These are phyloP conservation scores for Acrodontium crateriforme DNA, from an alignment of 2,329 filamentous ascomycete species.

Conservation along the genomic window DNA sequence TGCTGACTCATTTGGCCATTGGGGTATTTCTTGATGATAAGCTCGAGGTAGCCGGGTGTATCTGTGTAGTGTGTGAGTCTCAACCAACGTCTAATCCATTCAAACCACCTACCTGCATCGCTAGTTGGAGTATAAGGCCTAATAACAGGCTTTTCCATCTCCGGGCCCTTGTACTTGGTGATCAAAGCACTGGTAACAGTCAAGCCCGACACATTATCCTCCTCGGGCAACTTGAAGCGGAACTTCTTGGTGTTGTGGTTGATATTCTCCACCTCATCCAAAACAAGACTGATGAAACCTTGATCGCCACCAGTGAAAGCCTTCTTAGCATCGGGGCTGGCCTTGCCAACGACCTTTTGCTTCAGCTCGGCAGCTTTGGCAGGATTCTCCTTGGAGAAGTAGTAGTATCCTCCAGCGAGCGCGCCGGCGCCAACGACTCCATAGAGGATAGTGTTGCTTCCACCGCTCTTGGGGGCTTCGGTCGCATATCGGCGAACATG, in stretches of 20 bases:
- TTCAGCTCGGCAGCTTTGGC: constrained; percentile 15
- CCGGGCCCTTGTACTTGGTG: constrained; percentile 80
- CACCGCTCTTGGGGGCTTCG: constrained; percentile 35
- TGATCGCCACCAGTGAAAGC: constrained; percentile 75
- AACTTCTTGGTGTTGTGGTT: constrained; percentile 94
- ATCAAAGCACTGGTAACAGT: constrained; percentile 71
- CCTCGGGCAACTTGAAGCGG: constrained; percentile 73
- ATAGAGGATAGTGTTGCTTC: constrained; percentile 47
- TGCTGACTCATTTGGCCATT: constrained; percentile 84
- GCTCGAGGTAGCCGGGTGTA: constrained; percentile 65
- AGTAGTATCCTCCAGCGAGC: constrained; percentile 44
- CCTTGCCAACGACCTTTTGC: constrained; percentile 28
- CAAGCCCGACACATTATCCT: constrained; percentile 72
- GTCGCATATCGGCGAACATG: constrained; percentile 63
- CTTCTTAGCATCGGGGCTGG: constrained; percentile 28
- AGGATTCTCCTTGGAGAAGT: constrained; percentile 14
- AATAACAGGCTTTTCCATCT: constrained; percentile 71
- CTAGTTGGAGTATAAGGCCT: constrained; percentile 87
- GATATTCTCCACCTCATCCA: constrained; percentile 63
- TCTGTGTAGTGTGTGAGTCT: constrained; percentile 33
- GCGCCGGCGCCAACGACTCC: constrained; percentile 45
- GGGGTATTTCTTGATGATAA: constrained; percentile 85
- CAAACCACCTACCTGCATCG: constrained; percentile 54
- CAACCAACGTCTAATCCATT: not conserved
- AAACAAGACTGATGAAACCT: constrained; percentile 70